A percentile compares a stretch with the other conserved stretches of the same genome.
These are phyloP conservation scores for Cystofilobasidium bisporidii DNA, from an alignment of 768 basidiomycete species.

Conservation along the genomic window DNA sequence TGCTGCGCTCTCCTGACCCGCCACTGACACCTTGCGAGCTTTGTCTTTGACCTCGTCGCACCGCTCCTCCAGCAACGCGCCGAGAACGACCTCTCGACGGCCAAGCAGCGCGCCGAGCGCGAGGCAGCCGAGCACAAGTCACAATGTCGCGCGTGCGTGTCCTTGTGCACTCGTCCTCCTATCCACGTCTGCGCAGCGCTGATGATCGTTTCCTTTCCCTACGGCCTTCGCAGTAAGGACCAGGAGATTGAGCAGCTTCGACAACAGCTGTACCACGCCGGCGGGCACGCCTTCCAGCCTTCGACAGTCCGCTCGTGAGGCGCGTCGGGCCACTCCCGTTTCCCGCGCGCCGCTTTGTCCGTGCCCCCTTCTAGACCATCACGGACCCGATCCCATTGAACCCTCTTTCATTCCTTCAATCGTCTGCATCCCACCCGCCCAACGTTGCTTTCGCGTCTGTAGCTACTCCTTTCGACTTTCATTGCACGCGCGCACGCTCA, in stretches of 20 bases:
- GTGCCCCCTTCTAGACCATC: too few species aligned
- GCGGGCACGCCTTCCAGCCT: neutral
- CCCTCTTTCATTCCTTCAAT: too few species aligned
- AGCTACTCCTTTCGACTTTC: too few species aligned
- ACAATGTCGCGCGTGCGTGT: constrained; percentile 55
- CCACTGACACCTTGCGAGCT: neutral
- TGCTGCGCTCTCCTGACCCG: too few species aligned
- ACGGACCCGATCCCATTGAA: too few species aligned
- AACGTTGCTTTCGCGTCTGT: too few species aligned
- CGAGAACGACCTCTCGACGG: constrained; percentile 57
- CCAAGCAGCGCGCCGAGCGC: constrained; percentile 65
- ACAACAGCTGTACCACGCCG: constrained; percentile 11
- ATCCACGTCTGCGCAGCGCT: too few species aligned
- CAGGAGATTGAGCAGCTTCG: constrained; percentile 16
- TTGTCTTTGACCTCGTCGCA: too few species aligned
- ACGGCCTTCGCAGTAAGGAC: constrained; percentile 5
- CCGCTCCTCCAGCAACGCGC: constrained; percentile 65
- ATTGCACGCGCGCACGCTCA: too few species aligned
- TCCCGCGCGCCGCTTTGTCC: too few species aligned
- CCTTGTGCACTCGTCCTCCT: too few species aligned
- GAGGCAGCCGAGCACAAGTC: constrained; percentile 67
- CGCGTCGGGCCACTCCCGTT: neutral
- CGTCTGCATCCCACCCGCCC: too few species aligned
- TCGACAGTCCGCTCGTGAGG: neutral
- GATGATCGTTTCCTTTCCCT: neutral